phyloP scores from a whole-genome alignment of 371 early-diverging fungal genomes.

The Syncephalastrum sp. region DNA sequence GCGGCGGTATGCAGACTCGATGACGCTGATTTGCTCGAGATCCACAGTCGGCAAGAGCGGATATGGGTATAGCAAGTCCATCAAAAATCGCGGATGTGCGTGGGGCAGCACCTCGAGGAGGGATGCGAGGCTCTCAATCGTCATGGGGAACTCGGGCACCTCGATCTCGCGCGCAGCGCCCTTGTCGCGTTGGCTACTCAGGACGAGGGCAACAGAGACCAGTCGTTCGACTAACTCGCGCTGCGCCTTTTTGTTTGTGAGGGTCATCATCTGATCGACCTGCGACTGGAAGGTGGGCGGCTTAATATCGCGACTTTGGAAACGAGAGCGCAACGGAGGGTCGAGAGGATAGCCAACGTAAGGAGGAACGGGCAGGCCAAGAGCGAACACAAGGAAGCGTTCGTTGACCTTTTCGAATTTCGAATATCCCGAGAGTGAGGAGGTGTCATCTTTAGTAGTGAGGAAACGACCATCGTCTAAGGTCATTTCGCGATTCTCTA shows the following conservation, averaged over 20 bases:
- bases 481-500: conserved; percentile 88
- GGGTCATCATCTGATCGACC: conserved; percentile 47
- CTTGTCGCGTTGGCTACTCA: conserved; percentile 50
- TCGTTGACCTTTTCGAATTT: conserved; percentile 70
- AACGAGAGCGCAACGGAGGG: conserved; percentile 82
- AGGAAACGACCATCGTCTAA: conserved; percentile 85
- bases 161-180: conserved; percentile 45
- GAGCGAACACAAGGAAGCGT: conserved; percentile 74
- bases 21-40: conserved; percentile 61
- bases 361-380: conserved; percentile 79
- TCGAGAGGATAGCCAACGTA: conserved; percentile 82
- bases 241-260: conserved; percentile 26
- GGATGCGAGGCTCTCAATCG: conserved; percentile 54
- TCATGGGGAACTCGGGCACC: conserved; percentile 74
- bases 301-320: conserved; percentile 70
- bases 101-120: conserved; percentile 52
- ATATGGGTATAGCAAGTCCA: conserved; percentile 72
- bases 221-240: conserved; percentile 55
- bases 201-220: conserved; percentile 61
- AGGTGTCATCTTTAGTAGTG: conserved; percentile 63
- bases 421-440: conserved; percentile 7
- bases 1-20: conserved; percentile 70
- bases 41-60: conserved; percentile 62
- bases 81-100: conserved; percentile 53
- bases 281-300: conserved; percentile 64